Conservation (phyloP, 2,329 filamentous ascomycete species). For the Colletotrichum australisinense region DNA sequence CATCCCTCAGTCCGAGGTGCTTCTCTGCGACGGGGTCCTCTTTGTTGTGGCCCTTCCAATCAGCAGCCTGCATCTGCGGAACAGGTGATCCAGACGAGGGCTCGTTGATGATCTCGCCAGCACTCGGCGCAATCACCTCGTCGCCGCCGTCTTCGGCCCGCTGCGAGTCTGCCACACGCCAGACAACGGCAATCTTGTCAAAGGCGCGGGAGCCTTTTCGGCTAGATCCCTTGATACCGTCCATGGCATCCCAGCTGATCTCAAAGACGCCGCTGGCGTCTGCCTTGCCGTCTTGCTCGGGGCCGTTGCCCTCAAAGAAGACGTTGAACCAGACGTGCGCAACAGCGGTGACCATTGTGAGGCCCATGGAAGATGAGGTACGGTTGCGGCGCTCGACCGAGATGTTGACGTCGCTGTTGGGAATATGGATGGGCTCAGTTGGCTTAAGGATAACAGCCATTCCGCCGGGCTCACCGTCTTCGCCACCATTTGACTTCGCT, state of each 20-base stretch:
- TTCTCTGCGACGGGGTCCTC: constrained; percentile 65
- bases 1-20: constrained; percentile 75
- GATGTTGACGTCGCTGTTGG: constrained; percentile 89
- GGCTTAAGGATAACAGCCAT: constrained; percentile 85
- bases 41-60: constrained; percentile 76
- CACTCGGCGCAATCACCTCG: constrained; percentile 37
- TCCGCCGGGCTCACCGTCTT: constrained; percentile 63
- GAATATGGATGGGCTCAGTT: constrained; percentile 72
- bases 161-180: constrained; percentile 63
- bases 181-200: constrained; percentile 86
- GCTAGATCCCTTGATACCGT: constrained; percentile 91
- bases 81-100: constrained; percentile 76
- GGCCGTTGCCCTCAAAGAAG: constrained; percentile 87
- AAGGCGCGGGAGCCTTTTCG: constrained; percentile 85
- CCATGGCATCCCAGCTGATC: constrained; percentile 77
- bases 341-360: constrained; percentile 91
- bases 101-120: constrained; percentile 61
- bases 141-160: constrained; percentile 38
- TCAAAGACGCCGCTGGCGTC: constrained; percentile 73
- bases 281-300: constrained; percentile 73
- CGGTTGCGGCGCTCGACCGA: constrained; percentile 89
- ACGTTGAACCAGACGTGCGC: constrained; percentile 98
- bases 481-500: constrained; percentile 5
- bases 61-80: constrained; percentile 74
- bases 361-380: constrained; percentile 78